These are phyloP conservation scores for Pulicaria dysenterica DNA, from an alignment of 129 eudicot species.

Conservation along the genomic window DNA sequence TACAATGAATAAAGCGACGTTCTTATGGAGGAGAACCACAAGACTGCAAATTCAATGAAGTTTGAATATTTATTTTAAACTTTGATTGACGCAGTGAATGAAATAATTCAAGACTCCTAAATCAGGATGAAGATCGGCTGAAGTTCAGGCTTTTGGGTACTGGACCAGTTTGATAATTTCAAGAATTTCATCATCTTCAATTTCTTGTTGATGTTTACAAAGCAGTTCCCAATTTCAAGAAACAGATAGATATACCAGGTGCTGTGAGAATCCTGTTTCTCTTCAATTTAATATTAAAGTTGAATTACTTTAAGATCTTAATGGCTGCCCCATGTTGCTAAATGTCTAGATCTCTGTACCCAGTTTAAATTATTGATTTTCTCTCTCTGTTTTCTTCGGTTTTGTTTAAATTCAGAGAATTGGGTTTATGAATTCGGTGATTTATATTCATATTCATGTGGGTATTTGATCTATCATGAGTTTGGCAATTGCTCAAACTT, in stretches of 20 bases:
- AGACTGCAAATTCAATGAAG: slow-evolving; percentile 24
- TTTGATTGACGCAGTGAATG: slow-evolving; percentile 5
- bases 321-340: slow-evolving; percentile 34
- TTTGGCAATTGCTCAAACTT: not conserved
- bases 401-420: not conserved
- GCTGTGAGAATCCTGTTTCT: slow-evolving; percentile 24
- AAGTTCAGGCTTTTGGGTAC: slow-evolving; percentile 18
- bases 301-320: slow-evolving; percentile 33
- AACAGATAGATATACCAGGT: slow-evolving; percentile 26
- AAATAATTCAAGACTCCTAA: slow-evolving; percentile 23
- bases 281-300: not conserved
- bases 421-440: slow-evolving; percentile 18
- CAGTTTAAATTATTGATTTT: slow-evolving; percentile 21
- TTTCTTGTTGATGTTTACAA: slow-evolving; percentile 22
- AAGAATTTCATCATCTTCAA: slow-evolving; percentile 28
- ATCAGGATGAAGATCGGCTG: slow-evolving; percentile 24
- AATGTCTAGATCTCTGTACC: slow-evolving; percentile 34
- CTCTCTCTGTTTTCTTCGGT: slow-evolving; percentile 25
- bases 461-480: slow-evolving; percentile 16
- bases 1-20: not conserved
- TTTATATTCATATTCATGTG: slow-evolving; percentile 18
- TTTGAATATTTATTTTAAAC: slow-evolving; percentile 15
- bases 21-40: slow-evolving; percentile 12
- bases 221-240: slow-evolving; percentile 28
- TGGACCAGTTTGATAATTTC: slow-evolving; percentile 22